Evolutionary conservation across 1,284 basidiomycete genomes (phyloP).

Genomic region (Ceratobasidium sp.): DNA sequence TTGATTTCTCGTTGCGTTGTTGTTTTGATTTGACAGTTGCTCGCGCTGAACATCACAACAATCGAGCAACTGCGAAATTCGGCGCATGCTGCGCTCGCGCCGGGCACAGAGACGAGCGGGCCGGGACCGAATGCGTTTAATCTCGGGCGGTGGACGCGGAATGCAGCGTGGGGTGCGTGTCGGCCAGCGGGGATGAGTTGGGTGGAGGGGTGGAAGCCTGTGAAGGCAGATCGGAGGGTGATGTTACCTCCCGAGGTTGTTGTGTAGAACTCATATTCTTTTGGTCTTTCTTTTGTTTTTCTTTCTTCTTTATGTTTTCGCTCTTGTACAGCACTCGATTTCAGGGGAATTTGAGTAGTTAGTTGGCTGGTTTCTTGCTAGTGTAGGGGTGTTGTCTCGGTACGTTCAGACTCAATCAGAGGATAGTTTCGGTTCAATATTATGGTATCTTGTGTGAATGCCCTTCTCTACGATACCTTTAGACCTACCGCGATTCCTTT

Average conservation of each 20-base stretch:
- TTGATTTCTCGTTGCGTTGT: background rate
- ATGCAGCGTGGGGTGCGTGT: conserved; percentile 74
- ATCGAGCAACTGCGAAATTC: conserved; percentile 91
- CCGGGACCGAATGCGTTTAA: conserved; percentile 78
- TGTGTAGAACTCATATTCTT: background rate
- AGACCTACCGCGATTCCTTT: too few species aligned
- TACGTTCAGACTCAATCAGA: too few species aligned
- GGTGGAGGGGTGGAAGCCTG: conserved; percentile 66
- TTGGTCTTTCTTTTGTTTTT: conserved; percentile 3
- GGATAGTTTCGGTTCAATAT: too few species aligned
- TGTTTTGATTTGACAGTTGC: conserved; percentile 61
- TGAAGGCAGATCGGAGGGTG: conserved; percentile 72
- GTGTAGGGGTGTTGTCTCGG: background rate
- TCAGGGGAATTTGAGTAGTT: background rate
- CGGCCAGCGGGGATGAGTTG: conserved; percentile 76
- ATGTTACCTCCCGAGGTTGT: conserved; percentile 51
- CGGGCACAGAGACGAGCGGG: conserved; percentile 57
- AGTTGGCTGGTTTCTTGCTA: background rate
- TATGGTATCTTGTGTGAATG: too few species aligned
- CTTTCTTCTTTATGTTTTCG: conserved; percentile 8
- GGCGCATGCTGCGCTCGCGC: conserved; percentile 74
- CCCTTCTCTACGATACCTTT: too few species aligned
- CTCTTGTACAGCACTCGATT: too few species aligned
- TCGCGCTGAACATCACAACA: conserved; percentile 87
- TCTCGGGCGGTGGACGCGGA: conserved; percentile 75